Evolutionary conservation across 495 filamentous ascomycete genomes (phyloP), one percentile per base, ranked within the genome.

Genomic region (Lichina pygmaea): DNA sequence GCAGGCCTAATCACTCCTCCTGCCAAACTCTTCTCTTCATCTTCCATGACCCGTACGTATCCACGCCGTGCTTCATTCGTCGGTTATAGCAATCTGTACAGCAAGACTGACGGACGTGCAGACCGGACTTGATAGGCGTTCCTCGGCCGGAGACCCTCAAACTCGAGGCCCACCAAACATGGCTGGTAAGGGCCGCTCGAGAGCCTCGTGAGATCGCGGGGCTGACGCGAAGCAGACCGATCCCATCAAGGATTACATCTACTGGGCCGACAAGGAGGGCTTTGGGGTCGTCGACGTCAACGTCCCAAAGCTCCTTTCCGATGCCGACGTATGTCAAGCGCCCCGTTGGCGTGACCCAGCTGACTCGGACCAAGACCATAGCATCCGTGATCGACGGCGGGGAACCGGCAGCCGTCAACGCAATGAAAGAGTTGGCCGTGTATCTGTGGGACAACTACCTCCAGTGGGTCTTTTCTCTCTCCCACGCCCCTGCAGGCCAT

Each of bases 401-500:
- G 54, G 24, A 58, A 59, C 34, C 59, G 63, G 8, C 34, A 7
- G 31, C 31, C 10, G 56, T 62, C 3, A 60, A 55, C 39, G 70
- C 75, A 39, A 76, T 76, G 0, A 70, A 77, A 46, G 79, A 89
- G 50, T 60, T 95, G 7, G 77, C 83, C 13, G 72, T 70, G 45
- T 95, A 92, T 53, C 57, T 97, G 33, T 97, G 91, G 91, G 86
- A 95, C 51, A 97, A 97, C 54, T 93, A 93, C 52, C 78, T 97
- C 34, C 81, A 92, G 67, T 75, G 63, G 52, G 62, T 43, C 2
- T 11, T 43, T 43, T 10, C 42, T 11, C 42, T 24, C 2, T 12
- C 31, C 16, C 41, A 30, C 12, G 6, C 30, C 32, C 13, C 5
- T 8, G 44, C 6, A 32, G 6, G 46, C 11, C 9, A n/a, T 36